Base-by-base conservation (phyloP, 805 yeast genomes). In the Candida tibetensis region DNA sequence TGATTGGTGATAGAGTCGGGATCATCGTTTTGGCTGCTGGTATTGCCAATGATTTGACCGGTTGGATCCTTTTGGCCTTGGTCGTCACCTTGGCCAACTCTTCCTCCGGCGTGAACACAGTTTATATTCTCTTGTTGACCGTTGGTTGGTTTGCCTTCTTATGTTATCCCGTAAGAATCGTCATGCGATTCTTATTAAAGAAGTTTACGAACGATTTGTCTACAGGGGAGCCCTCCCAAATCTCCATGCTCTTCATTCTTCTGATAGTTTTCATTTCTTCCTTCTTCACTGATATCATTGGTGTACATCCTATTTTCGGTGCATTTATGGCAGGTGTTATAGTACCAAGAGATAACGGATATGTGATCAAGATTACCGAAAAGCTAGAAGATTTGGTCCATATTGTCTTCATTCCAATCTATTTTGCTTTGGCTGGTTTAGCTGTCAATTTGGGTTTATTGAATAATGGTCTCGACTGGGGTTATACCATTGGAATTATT, bases 301-400 rank as follows among this genome's bases (percentile, higher is more conserved):
- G 95, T 4, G 91, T 84, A 8, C 95, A 85, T 59, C 85, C 93
- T 0, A 85, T 85, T 48, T 85, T 85, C 60, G 95, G 95, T 29
- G 93, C 91, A 0, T 86, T 85, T 52, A 71, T 85, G 60, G 78
- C 80, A 9, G 95, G 95, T 4, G 65, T 82, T 22, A 76, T 85
- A 36, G 75, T 85, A 5, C 95, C 95, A 6, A 69, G 91, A 49
- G 89, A 85, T 34, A 77, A 81, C 49, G 83, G 83, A 13, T 83
- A 81, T 54, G 88, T 81, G 13, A 73, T 83, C 28, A 74, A 73
- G 28, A 64, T 85, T 33, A 82, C 87, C 2, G 86, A 81, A 47
- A 80, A 84, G 51, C 75, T 85, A 58, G 95, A 85, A 59, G 91
- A 85, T 54, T 62, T 85, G 39, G 87, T 86, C 18, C 81, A 82